Percentiles rank a stretch among this genome's conserved stretches.
Evolutionary conservation across 352 stramenopile species (phyloP).

Genomic region (Pythium sukuiense): DNA sequence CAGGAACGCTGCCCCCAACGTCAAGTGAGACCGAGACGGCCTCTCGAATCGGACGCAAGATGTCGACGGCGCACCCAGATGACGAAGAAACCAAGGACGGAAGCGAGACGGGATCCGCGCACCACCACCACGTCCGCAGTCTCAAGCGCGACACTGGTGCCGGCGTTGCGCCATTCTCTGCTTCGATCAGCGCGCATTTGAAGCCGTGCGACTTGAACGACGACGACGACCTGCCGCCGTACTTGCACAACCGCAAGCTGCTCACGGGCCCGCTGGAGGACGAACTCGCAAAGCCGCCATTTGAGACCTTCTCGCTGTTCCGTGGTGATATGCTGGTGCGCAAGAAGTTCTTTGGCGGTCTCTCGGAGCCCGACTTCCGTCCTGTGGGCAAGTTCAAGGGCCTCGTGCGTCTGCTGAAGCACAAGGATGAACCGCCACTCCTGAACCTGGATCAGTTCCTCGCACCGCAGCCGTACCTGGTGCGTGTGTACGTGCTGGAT

Average conservation of each 20-base stretch:
- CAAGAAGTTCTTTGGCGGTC: slow-evolving; percentile 35
- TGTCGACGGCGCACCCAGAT: background rate
- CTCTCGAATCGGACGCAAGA: background rate
- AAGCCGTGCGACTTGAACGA: slow-evolving; percentile 40
- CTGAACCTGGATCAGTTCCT: slow-evolving; percentile 78
- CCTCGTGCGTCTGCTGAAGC: slow-evolving; percentile 79
- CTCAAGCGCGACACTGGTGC: slow-evolving; percentile 13
- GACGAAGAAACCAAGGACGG: slow-evolving; percentile 18
- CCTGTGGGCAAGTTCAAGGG: slow-evolving; percentile 89
- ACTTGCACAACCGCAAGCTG: slow-evolving; percentile 60
- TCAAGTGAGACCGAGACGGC: background rate
- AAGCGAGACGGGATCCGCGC: background rate
- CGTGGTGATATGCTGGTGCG: slow-evolving; percentile 46
- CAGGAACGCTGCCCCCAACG: slow-evolving; percentile 34
- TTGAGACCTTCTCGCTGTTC: slow-evolving; percentile 81
- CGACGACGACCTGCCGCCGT: slow-evolving; percentile 67
- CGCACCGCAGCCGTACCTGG: slow-evolving; percentile 72
- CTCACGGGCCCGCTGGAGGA: slow-evolving; percentile 65
- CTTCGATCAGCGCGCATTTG: slow-evolving; percentile 15
- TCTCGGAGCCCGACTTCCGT: slow-evolving; percentile 38
- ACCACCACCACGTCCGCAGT: background rate
- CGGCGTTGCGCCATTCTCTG: slow-evolving; percentile 7
- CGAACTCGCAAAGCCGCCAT: slow-evolving; percentile 62
- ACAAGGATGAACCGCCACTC: slow-evolving; percentile 62
- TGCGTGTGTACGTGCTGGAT: slow-evolving; percentile 88